Percentiles rank a stretch among this genome's conserved stretches.
Conservation (phyloP, 2,329 filamentous ascomycete species). For the Fusarium chaquense region DNA sequence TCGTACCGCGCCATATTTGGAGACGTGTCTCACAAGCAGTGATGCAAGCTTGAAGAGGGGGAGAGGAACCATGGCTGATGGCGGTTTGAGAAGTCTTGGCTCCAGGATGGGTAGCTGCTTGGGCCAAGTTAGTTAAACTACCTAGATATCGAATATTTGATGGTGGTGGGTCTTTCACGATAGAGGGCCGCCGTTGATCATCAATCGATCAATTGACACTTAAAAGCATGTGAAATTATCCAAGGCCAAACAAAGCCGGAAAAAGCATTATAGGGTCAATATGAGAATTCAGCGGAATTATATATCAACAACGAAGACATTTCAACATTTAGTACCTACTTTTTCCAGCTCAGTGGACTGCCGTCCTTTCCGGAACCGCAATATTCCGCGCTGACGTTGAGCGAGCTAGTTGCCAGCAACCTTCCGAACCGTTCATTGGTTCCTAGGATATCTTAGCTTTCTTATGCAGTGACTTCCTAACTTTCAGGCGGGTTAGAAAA, state of each 20-base stretch:
- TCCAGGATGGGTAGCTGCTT: constrained; percentile 26
- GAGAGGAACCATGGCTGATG: constrained; percentile 68
- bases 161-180: constrained; percentile 32
- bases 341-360: constrained; percentile 9
- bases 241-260: not conserved
- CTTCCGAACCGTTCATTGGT: constrained; percentile 23
- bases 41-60: constrained; percentile 76
- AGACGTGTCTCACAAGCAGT: constrained; percentile 73
- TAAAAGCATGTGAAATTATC: not conserved
- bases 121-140: constrained; percentile 8
- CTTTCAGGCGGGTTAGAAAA: not conserved
- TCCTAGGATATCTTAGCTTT: not conserved
- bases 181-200: not conserved
- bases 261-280: not conserved
- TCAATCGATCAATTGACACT: constrained; percentile 20
- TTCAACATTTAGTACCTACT: not conserved
- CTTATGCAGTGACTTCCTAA: not conserved
- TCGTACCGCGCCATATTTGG: constrained; percentile 76
- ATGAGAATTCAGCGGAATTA: not conserved
- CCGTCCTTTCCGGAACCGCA: constrained; percentile 39
- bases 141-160: constrained; percentile 15
- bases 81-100: constrained; percentile 39
- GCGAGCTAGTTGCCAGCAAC: not conserved
- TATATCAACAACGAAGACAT: not conserved
- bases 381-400: constrained; percentile 40